phyloP scores from a whole-genome alignment of 2,329 filamentous ascomycete species.

The Calonectria fujianensis region DNA sequence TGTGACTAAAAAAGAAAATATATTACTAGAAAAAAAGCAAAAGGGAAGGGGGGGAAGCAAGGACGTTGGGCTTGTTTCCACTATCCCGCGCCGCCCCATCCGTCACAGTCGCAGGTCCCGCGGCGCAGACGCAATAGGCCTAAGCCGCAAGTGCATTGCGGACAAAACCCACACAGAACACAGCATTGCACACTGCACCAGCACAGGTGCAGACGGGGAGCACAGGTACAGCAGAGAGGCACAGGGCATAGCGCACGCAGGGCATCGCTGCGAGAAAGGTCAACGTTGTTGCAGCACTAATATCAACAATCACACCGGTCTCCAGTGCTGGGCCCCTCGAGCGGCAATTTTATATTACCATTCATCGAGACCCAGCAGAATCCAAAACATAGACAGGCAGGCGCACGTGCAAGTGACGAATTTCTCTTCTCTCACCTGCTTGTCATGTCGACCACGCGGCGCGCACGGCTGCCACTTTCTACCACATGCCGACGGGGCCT shows the following conservation, averaged over 20 bases:
- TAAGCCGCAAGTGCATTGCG: neutral
- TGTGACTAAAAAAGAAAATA: neutral
- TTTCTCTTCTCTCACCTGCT: neutral
- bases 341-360: neutral
- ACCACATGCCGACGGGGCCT: slow-evolving; percentile 14
- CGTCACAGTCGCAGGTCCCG: slow-evolving; percentile 23
- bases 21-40: neutral
- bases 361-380: neutral
- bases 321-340: neutral
- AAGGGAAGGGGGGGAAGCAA: neutral
- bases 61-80: slow-evolving; percentile 36
- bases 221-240: slow-evolving; percentile 16
- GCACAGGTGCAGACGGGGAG: slow-evolving; percentile 1
- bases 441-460: slow-evolving; percentile 4
- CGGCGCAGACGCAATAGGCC: slow-evolving; percentile 13
- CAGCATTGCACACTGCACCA: neutral
- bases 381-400: slow-evolving; percentile 20
- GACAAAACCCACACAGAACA: slow-evolving; percentile 14
- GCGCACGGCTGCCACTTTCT: slow-evolving; percentile 12
- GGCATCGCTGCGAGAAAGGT: neutral
- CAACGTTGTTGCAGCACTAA: slow-evolving; percentile 22
- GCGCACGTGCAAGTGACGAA: neutral
- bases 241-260: slow-evolving; percentile 15
- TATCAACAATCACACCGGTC: slow-evolving; percentile 23
- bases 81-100: slow-evolving; percentile 21